These are phyloP conservation scores for Vitis amurensis DNA, from an alignment of 164 flowering plant genomes.

Conservation along the genomic window DNA sequence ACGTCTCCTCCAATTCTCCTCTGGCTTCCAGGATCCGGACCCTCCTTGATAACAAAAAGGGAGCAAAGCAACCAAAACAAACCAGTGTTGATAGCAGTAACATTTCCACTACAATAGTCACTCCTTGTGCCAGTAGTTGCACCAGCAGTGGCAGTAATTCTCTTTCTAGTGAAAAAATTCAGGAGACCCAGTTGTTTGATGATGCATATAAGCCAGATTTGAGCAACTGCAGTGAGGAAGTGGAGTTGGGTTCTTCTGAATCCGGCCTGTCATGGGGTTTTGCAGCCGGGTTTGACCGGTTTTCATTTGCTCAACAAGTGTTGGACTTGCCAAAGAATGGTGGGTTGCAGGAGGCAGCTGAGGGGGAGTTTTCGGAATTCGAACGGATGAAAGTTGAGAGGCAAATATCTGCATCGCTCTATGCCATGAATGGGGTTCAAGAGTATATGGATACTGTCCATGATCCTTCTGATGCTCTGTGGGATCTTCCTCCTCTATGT, in stretches of 20 bases:
- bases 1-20: constrained; percentile 64
- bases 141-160: constrained; percentile 7
- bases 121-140: not conserved
- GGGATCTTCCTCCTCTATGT: constrained; percentile 81
- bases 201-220: constrained; percentile 71
- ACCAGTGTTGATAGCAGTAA: constrained; percentile 1
- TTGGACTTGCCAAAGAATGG: constrained; percentile 37
- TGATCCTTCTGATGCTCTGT: constrained; percentile 59
- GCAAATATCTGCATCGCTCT: constrained; percentile 70
- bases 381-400: constrained; percentile 75
- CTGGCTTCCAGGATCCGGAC: constrained; percentile 66
- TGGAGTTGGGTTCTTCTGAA: constrained; percentile 28
- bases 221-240: constrained; percentile 37
- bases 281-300: constrained; percentile 29
- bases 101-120: constrained; percentile 5
- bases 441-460: constrained; percentile 58
- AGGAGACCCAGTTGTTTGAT: constrained; percentile 32
- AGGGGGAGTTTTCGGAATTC: constrained; percentile 45
- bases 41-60: constrained; percentile 57
- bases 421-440: constrained; percentile 68
- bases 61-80: constrained; percentile 13
- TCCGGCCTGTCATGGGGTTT: constrained; percentile 36
- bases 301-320: constrained; percentile 31
- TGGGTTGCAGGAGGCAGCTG: constrained; percentile 11
- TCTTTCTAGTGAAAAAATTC: constrained; percentile 4